Evolutionary conservation across 2,329 filamentous ascomycete genomes (phyloP), one percentile per base, ranked within the genome.

Genomic region (Paradendryphiella salina): DNA sequence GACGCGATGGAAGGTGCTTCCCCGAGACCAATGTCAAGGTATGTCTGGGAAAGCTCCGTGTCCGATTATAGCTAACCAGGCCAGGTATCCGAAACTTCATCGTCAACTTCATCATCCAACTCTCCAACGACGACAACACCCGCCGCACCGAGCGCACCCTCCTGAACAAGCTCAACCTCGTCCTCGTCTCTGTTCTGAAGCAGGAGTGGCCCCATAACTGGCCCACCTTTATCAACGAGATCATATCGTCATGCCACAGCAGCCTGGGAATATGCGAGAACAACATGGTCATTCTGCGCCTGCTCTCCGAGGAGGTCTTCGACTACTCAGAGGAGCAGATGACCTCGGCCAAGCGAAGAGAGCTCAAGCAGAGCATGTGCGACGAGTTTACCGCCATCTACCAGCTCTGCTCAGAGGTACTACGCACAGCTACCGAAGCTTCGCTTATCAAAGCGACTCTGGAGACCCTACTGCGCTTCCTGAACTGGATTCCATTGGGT

Each of bases 141-240:
- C 81, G 96, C 63, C 88, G 87, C 73, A 79, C 83, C 65, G 88
- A 97, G 76, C 88, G 89, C 70, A 92, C 92, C 28, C 85, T 99
- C 53, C 81, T 99, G 70, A 97, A 97, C 83, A 99, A 99, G 80
- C 86, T 99, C 56, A 99, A 99, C 71, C 84, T 99, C 66, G 93
- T 97, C 51, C 87, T 99, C 59, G 90, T 99, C 65, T 96, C 92
- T 50, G 93, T 99, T 58, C 80, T 99, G 70, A 99, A 99, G 82
- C 94, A 99, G 77, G 94, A 99, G 77, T 99, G 94, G 94, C 94
- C 94, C 50, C 93, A 97, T 77, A 96, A 99, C 80, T 99, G 95
- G 94, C 94, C 95, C 9, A 96, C 91, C 15, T 99, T 99, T 76
- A 97, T 99, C 82, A 97, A 97, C 80, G 94, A 99, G 79, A 99